Evolutionary conservation across 164 flowering plant genomes (phyloP).

Genomic region (Dillenia suffruticosa): DNA sequence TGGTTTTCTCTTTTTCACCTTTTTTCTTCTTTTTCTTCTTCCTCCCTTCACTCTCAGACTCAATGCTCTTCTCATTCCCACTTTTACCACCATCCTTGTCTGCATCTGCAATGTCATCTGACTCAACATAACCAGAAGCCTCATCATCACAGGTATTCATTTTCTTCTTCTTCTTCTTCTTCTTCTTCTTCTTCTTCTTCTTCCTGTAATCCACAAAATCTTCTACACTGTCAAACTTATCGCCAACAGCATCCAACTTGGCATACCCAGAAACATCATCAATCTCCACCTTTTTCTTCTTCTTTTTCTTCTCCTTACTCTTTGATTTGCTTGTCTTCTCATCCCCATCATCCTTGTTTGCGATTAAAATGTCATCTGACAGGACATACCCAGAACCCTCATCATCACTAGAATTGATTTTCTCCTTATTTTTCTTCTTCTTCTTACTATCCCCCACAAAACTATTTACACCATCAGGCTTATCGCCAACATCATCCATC

Average conservation of each 20-base stretch:
- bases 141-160: not conserved
- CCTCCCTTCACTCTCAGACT: not conserved
- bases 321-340: too few relatives aligned
- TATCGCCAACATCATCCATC: too few relatives aligned
- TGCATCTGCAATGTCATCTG: not conserved
- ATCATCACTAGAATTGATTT: too few relatives aligned
- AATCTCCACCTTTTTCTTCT: not conserved
- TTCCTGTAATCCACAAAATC: not conserved
- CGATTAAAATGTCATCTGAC: too few relatives aligned
- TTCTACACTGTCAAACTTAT: not conserved
- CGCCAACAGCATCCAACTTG: not conserved
- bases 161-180: slow-evolving; percentile 1
- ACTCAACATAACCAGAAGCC: not conserved
- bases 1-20: not conserved
- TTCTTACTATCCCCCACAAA: too few relatives aligned
- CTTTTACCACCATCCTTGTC: not conserved
- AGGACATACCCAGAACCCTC: too few relatives aligned
- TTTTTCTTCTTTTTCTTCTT: slow-evolving; percentile 5
- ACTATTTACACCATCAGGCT: too few relatives aligned
- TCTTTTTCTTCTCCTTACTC: not conserved
- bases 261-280: not conserved
- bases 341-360: too few relatives aligned
- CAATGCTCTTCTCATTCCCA: too few relatives aligned
- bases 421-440: too few relatives aligned
- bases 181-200: not conserved